Percentiles rank a stretch among this genome's conserved stretches.
Evolutionary conservation across 805 yeast genomes (phyloP).

Genomic region (Alloascoidea africana): DNA sequence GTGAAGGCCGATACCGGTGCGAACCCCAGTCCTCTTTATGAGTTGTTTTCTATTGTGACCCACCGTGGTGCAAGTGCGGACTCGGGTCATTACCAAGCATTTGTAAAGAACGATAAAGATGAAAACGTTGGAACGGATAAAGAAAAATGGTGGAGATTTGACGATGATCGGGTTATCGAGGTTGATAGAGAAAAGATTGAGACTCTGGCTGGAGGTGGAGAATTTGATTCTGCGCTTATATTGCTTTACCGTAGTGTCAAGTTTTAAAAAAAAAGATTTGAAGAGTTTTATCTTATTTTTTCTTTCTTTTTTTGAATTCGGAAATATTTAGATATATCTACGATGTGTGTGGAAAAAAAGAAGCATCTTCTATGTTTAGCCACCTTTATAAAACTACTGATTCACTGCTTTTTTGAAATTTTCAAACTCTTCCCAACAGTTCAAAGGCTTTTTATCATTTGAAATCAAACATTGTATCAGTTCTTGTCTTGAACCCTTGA

Average conservation of each 20-base stretch:
- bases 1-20: constrained; percentile 36
- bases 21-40: constrained; percentile 81
- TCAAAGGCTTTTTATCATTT: constrained; percentile 46
- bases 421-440: constrained; percentile 74
- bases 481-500: constrained; percentile 29
- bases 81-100: constrained; percentile 94
- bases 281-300: constrained; percentile 1
- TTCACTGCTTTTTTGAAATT: constrained; percentile 46
- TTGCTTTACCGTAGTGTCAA: constrained; percentile 77
- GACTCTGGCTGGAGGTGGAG: constrained; percentile 91
- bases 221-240: constrained; percentile 86
- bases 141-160: constrained; percentile 85
- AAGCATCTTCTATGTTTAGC: constrained; percentile 2
- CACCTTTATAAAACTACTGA: constrained; percentile 12
- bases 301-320: constrained; percentile 4
- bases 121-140: constrained; percentile 26
- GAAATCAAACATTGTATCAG: constrained; percentile 43
- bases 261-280: too few relatives aligned
- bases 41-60: constrained; percentile 68
- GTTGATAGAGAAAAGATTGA: constrained; percentile 78
- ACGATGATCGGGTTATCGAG: constrained; percentile 74
- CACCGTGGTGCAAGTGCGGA: constrained; percentile 95
- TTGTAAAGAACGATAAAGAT: constrained; percentile 57
- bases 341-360: not conserved
- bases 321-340: constrained; percentile 1